phyloP scores from a whole-genome alignment of 73 alveolate species.

The Effrenium voratum region DNA sequence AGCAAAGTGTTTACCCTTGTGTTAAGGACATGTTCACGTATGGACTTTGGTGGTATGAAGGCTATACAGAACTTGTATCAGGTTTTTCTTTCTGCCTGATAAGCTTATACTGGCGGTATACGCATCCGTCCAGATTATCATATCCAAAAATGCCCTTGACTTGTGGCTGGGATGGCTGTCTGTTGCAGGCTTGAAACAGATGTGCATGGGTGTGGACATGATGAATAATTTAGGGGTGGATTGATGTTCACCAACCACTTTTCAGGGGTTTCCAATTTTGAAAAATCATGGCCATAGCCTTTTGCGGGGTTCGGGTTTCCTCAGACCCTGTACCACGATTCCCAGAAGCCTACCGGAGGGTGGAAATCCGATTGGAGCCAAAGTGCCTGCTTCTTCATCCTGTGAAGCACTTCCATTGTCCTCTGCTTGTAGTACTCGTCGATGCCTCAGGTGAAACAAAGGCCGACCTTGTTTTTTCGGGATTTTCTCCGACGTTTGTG shows the following conservation, averaged over 20 bases:
- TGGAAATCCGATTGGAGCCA: not conserved
- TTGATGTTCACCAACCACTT: not conserved
- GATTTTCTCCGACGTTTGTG: too few relatives aligned
- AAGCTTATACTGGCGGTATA: too few relatives aligned
- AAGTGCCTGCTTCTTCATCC: slow-evolving; percentile 67
- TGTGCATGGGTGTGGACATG: not conserved
- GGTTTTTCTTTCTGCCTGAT: too few relatives aligned
- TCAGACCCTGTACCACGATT: too few relatives aligned
- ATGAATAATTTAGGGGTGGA: not conserved
- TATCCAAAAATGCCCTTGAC: not conserved
- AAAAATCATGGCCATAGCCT: not conserved
- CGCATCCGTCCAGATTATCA: too few relatives aligned
- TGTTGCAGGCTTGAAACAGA: too few relatives aligned
- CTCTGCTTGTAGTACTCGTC: slow-evolving; percentile 82
- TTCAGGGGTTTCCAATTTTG: not conserved
- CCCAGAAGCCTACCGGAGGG: not conserved
- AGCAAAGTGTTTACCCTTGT: too few relatives aligned
- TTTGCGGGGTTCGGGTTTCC: too few relatives aligned
- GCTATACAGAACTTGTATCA: too few relatives aligned
- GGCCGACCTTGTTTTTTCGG: too few relatives aligned
- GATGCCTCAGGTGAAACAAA: not conserved
- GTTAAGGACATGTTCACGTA: too few relatives aligned
- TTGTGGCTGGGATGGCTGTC: not conserved
- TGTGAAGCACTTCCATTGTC: slow-evolving; percentile 33
- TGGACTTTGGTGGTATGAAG: too few relatives aligned